Conservation (phyloP, 148 eudicot genomes). For the Suaeda aralocaspica region DNA sequence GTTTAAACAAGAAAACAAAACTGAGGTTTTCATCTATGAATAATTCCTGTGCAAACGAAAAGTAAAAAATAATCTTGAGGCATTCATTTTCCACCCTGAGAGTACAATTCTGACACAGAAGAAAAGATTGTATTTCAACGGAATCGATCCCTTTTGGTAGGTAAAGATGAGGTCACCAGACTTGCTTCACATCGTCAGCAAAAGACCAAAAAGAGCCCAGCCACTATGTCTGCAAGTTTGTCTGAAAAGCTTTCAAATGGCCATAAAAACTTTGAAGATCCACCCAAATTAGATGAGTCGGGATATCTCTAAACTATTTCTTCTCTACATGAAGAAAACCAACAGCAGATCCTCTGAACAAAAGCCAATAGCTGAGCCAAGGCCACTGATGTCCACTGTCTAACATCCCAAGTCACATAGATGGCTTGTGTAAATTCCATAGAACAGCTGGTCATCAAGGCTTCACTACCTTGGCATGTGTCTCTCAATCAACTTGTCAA, state of each 20-base stretch:
- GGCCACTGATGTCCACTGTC: constrained; percentile 12
- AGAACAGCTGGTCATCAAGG: constrained; percentile 28
- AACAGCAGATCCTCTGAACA: constrained; percentile 10
- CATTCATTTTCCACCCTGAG: constrained; percentile 35
- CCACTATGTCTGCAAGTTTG: not conserved
- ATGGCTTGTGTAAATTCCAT: constrained; percentile 6
- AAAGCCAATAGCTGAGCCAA: constrained; percentile 4
- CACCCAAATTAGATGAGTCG: constrained; percentile 8
- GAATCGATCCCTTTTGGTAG: constrained; percentile 17
- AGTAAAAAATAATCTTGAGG: constrained; percentile 36
- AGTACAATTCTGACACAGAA: constrained; percentile 43
- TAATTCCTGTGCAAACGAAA: constrained; percentile 32
- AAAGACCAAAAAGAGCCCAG: constrained; percentile 16
- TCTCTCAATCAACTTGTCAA: constrained; percentile 85
- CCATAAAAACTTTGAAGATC: constrained; percentile 4
- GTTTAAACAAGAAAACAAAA: constrained; percentile 25
- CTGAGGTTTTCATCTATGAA: constrained; percentile 31
- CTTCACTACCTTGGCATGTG: constrained; percentile 64
- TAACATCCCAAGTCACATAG: constrained; percentile 17
- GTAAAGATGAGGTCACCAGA: constrained; percentile 11
- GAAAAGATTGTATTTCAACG: constrained; percentile 26
- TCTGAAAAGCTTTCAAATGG: not conserved
- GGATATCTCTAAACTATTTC: not conserved
- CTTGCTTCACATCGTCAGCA: constrained; percentile 20
- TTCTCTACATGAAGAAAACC: constrained; percentile 8